Percentiles rank a stretch among this genome's conserved stretches.
These are phyloP conservation scores for Epichloe uncinata DNA, from an alignment of 2,329 filamentous ascomycete species.

Conservation along the genomic window DNA sequence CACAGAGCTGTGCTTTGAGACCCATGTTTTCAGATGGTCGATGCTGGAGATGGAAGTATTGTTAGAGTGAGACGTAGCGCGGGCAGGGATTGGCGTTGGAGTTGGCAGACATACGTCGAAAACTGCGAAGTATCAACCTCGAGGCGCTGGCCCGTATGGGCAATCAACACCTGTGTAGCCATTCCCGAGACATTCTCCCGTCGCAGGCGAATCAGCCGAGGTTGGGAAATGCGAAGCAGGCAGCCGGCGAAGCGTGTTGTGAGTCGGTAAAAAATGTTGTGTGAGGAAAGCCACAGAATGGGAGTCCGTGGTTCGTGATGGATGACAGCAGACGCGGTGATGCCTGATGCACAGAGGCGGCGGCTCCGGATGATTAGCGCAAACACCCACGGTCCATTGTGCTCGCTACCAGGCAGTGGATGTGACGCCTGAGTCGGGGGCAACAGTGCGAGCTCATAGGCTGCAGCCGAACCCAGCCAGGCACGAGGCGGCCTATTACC, in stretches of 20 bases:
- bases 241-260: neutral
- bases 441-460: neutral
- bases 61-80: neutral
- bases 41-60: slow-evolving; percentile 36
- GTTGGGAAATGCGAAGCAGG: neutral
- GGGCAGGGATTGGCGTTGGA: neutral
- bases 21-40: slow-evolving; percentile 74
- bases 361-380: neutral
- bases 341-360: neutral
- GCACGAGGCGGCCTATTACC: neutral
- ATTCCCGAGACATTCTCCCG: slow-evolving; percentile 49
- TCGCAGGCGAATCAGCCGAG: slow-evolving; percentile 11
- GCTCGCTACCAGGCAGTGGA: neutral
- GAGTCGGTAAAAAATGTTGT: neutral
- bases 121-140: slow-evolving; percentile 65
- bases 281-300: neutral
- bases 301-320: neutral
- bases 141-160: slow-evolving; percentile 82
- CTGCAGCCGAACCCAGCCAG: neutral
- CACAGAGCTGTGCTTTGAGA: slow-evolving; percentile 62
- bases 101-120: slow-evolving; percentile 43
- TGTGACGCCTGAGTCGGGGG: neutral
- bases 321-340: neutral
- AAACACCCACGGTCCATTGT: neutral
- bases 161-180: slow-evolving; percentile 82